Evolutionary conservation across 257 asterid species (phyloP).

Genomic region (Solanum neorickii): DNA sequence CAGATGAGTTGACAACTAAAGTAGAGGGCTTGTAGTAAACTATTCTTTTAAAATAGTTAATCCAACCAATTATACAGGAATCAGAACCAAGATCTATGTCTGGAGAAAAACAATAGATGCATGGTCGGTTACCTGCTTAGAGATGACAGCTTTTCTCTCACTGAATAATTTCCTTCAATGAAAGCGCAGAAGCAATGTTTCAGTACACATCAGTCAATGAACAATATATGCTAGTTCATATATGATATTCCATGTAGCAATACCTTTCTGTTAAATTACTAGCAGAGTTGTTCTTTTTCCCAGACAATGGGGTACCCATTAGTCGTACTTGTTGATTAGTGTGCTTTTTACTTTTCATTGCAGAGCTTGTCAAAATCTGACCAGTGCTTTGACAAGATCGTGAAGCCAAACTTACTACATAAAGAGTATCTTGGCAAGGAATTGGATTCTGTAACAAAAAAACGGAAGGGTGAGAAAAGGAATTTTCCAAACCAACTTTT

Average conservation of each 20-base stretch:
- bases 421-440: slow-evolving; percentile 65
- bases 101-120: not conserved
- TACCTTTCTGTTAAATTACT: slow-evolving; percentile 58
- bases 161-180: slow-evolving; percentile 49
- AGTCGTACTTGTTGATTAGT: slow-evolving; percentile 26
- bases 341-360: slow-evolving; percentile 29
- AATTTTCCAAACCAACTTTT: not conserved
- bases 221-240: not conserved
- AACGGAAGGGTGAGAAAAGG: not conserved
- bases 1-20: not conserved
- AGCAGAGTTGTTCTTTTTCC: slow-evolving; percentile 31
- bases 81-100: not conserved
- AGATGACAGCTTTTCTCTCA: slow-evolving; percentile 15
- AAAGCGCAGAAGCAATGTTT: not conserved
- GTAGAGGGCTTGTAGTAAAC: not conserved
- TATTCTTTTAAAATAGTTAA: not conserved
- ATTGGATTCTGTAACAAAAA: slow-evolving; percentile 41
- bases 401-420: slow-evolving; percentile 55
- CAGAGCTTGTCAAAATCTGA: slow-evolving; percentile 40
- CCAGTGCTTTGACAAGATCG: slow-evolving; percentile 44
- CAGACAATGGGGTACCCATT: slow-evolving; percentile 27
- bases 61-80: not conserved
- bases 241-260: not conserved
- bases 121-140: slow-evolving; percentile 35
- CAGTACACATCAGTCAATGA: not conserved